Base-by-base conservation (phyloP, 2,329 filamentous ascomycete genomes). In the Aspergillus versicolor region DNA sequence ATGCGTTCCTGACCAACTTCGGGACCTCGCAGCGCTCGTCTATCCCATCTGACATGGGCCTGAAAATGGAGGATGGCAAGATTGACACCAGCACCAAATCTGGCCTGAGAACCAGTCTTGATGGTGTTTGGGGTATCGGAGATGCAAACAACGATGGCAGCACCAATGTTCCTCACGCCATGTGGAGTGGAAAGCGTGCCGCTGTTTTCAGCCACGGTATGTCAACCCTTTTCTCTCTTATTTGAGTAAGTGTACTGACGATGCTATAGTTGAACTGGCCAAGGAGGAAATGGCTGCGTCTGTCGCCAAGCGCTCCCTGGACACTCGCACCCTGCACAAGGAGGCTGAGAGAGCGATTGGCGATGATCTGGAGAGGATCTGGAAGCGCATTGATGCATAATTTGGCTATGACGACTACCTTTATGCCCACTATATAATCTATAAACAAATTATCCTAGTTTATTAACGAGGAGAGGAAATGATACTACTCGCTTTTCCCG, bases 131-230 rank as follows among this genome's bases (percentile, higher is more conserved):
- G 62, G 84, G 82, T 5, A 69, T 87, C 19, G 84, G 85, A 0
- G 84, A 87, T 60, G 80, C 80, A 12, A 87, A 87, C 69, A 79
- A 78, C 32, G 84, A 86, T 52, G 80, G 81, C n/a, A 73, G 76
- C 8, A 86, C 83, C 3, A 87, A 87, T 60, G 79, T 87, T 0
- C 83, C 83, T 0, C 84, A 86, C 60, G 84, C 85, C 0, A 77
- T 87, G 64, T 87, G 76, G 64, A 81, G 74, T 12, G 84, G 84
- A 3, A 87, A 87, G 76, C 70, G 78, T 30, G 75, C 83, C 0
- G 84, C 82, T 5, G 83, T 87, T 1, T 84, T 72, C 48, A 57
- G 84, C 4, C 84, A 87, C 61, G 77, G 83, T 84, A 65, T 74
- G 81, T 73, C 53, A 24, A 11, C 49, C 7, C 37, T 42, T 6